Evolutionary conservation across 352 stramenopile species (phyloP), one percentile per base, ranked within the genome.

Genomic region (Phytopythium delawarense): DNA sequence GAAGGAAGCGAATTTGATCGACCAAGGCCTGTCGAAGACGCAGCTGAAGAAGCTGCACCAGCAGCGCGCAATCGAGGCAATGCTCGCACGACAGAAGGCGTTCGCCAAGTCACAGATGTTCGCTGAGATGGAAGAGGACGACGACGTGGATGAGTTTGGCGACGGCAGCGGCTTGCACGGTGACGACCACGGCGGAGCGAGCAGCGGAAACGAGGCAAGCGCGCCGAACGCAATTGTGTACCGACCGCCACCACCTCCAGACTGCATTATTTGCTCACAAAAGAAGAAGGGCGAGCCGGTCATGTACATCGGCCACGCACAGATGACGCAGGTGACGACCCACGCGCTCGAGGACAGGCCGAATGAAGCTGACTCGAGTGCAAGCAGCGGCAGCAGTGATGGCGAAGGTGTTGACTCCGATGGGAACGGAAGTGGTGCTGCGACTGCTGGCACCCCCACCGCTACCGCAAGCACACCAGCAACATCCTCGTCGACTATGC

Each of bases 221-320:
- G 40, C 48, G 11, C 59, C 67, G 44, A 64, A 72, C 30, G 46
- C 51, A 3, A 78, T 91, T 45, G 79, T 92, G 9, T 92, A 89
- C 45, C 74, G 76, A 0, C 79, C 83, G 16, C 83, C 83, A 8
- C 74, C 79, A 5, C 72, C 82, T 9, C 86, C 86, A 18, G 82
- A 93, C 55, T 93, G 84, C 56, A 93, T 93, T 63, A 93, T 95
- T 58, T 95, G 86, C 35, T 84, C 86, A 20, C 86, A 93, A 53
- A 89, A 90, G 64, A 88, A 93, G 72, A 89, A 84, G 61, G 71
- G 86, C 55, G 82, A 92, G 37, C 81, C 86, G 7, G 74, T 95
- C 28, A 93, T 95, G 86, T 95, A 91, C 63, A 92, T 95, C 63
- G 84, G 82, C 7, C 84, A 92, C 49, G 76, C 81, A 0, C 86